Evolutionary conservation across 2,329 filamentous ascomycete genomes (phyloP).

Genomic region (Colletotrichum eleusines): DNA sequence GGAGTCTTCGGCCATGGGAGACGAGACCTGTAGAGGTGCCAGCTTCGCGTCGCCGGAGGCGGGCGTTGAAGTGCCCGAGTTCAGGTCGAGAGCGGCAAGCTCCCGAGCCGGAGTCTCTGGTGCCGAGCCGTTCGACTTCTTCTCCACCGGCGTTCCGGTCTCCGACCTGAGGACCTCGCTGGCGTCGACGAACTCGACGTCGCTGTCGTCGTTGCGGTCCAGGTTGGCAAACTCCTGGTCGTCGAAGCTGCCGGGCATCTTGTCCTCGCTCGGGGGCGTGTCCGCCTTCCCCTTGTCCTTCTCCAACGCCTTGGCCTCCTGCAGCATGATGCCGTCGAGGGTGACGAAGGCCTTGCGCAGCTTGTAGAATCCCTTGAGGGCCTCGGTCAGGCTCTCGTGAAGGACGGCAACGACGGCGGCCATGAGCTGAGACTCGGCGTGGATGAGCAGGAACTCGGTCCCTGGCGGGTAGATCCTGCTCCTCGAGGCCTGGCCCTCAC

Average conservation of each 20-base stretch:
- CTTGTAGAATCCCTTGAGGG: constrained; percentile 92
- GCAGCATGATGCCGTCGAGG: constrained; percentile 81
- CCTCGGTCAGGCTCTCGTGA: constrained; percentile 93
- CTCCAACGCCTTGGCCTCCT: constrained; percentile 69
- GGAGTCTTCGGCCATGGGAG: constrained; percentile 32
- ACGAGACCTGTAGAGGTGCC: constrained; percentile 34
- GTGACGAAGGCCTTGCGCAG: constrained; percentile 88
- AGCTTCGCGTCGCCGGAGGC: constrained; percentile 26
- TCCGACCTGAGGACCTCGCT: constrained; percentile 59
- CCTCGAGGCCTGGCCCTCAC: constrained; percentile 42
- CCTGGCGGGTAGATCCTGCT: constrained; percentile 79
- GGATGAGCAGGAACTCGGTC: constrained; percentile 86
- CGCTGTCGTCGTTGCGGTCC: constrained; percentile 51
- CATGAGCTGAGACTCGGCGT: constrained; percentile 90
- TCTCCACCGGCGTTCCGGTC: constrained; percentile 60
- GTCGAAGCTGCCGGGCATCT: constrained; percentile 55
- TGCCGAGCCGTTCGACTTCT: constrained; percentile 51
- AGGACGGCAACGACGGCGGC: constrained; percentile 87
- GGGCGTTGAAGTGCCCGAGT: constrained; percentile 36
- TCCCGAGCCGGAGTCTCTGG: constrained; percentile 16
- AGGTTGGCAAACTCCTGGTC: constrained; percentile 51
- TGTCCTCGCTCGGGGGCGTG: constrained; percentile 46
- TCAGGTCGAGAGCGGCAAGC: constrained; percentile 30
- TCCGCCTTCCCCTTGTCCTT: constrained; percentile 42
- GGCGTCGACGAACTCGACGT: constrained; percentile 68